A percentile compares a stretch with the other conserved stretches of the same genome.
phyloP scores from a whole-genome alignment of 768 basidiomycete species.

The Aureoboletus auriporus region DNA sequence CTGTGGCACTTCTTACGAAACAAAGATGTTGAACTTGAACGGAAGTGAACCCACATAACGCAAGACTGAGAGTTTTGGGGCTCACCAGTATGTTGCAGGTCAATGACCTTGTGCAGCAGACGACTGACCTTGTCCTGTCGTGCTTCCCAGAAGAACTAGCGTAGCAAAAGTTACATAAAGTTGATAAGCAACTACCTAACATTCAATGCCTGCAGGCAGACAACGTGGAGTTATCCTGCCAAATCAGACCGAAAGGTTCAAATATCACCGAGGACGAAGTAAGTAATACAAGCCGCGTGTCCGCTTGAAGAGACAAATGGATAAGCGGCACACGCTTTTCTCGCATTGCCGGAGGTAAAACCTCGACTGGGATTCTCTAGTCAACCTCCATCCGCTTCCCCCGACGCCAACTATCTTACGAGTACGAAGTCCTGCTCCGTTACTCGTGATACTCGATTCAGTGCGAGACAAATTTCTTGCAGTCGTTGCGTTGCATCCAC shows the following conservation, averaged over 20 bases:
- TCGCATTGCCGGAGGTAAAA: constrained; percentile 42
- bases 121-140: background rate
- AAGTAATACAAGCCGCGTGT: constrained; percentile 29
- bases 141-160: constrained; percentile 10
- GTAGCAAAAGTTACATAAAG: constrained; percentile 40
- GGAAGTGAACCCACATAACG: too few relatives aligned
- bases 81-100: background rate
- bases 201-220: constrained; percentile 69
- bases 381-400: constrained; percentile 18
- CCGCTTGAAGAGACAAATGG: constrained; percentile 37
- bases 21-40: background rate
- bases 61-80: background rate
- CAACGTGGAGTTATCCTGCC: constrained; percentile 56
- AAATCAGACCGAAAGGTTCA: constrained; percentile 49
- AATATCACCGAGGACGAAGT: constrained; percentile 34
- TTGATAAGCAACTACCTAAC: constrained; percentile 36
- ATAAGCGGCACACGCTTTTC: constrained; percentile 53
- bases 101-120: background rate
- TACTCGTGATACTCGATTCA: constrained; percentile 45
- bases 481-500: constrained; percentile 24
- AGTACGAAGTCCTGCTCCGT: constrained; percentile 25
- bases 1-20: constrained; percentile 10
- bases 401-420: constrained; percentile 24
- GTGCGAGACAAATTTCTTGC: constrained; percentile 45
- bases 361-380: constrained; percentile 32